These are phyloP conservation scores for Stylonectria norvegica DNA, from an alignment of 2,329 filamentous ascomycete genomes.

Conservation along the genomic window DNA sequence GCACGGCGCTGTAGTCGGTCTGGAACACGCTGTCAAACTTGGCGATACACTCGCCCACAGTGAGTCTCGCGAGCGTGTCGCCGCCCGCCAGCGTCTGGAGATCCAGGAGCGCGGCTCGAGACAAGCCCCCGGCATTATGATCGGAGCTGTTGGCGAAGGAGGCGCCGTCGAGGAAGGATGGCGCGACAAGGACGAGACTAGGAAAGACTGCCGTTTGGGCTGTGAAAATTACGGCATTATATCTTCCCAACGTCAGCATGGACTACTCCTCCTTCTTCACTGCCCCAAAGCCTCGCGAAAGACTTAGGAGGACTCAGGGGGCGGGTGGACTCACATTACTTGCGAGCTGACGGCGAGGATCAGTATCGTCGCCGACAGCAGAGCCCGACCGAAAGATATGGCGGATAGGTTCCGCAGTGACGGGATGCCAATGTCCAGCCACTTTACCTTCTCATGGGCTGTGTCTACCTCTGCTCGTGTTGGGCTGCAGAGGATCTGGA, in stretches of 20 bases:
- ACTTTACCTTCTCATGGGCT: slow-evolving; percentile 44
- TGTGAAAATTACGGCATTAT: slow-evolving; percentile 50
- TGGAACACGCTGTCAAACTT: slow-evolving; percentile 13
- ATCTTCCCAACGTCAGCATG: slow-evolving; percentile 33
- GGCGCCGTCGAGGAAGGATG: slow-evolving; percentile 9
- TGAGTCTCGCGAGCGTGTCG: slow-evolving; percentile 9
- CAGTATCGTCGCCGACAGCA: slow-evolving; percentile 39
- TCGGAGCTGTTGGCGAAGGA: slow-evolving; percentile 6
- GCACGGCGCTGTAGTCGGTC: slow-evolving; percentile 11
- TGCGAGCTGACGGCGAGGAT: slow-evolving; percentile 43
- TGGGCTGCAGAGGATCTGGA: slow-evolving; percentile 53
- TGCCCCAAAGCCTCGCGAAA: background rate
- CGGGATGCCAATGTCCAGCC: slow-evolving; percentile 54
- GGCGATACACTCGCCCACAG: slow-evolving; percentile 8
- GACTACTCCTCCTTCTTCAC: slow-evolving; percentile 3
- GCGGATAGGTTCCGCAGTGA: slow-evolving; percentile 47
- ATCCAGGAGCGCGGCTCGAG: slow-evolving; percentile 7
- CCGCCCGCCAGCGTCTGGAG: slow-evolving; percentile 11
- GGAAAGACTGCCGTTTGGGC: slow-evolving; percentile 30
- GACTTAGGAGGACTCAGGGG: background rate
- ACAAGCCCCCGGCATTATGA: slow-evolving; percentile 6
- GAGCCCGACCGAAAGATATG: slow-evolving; percentile 40
- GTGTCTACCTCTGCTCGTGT: slow-evolving; percentile 46
- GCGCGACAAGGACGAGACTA: slow-evolving; percentile 14
- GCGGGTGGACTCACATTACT: slow-evolving; percentile 43